Evolutionary conservation across 345 rosid genomes (phyloP).

Genomic region (Brassica incana): DNA sequence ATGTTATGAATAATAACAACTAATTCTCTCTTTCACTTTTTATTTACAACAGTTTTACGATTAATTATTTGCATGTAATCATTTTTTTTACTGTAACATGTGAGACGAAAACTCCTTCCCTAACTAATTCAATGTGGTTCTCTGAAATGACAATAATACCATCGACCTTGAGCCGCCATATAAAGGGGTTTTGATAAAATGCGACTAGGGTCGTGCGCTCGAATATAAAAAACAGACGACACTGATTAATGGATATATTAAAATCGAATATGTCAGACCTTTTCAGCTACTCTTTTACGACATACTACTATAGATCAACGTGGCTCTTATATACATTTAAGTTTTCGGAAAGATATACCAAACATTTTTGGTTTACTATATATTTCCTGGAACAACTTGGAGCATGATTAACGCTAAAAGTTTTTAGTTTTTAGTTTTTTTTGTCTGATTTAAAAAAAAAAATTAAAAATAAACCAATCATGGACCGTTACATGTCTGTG

Average conservation of each 20-base stretch:
- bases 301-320: not conserved
- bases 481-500: too few relatives aligned
- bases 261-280: not conserved
- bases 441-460: too few relatives aligned
- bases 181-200: not conserved
- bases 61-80: too few relatives aligned
- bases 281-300: too few relatives aligned
- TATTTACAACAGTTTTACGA: too few relatives aligned
- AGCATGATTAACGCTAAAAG: too few relatives aligned
- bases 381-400: not conserved
- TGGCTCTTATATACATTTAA: not conserved
- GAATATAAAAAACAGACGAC: not conserved
- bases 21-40: too few relatives aligned
- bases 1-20: too few relatives aligned
- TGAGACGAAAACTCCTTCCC: too few relatives aligned
- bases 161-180: constrained; percentile 9
- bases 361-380: not conserved
- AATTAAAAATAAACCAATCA: too few relatives aligned
- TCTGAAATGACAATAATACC: not conserved
- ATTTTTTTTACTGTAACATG: not conserved
- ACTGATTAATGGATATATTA: not conserved
- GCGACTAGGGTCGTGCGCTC: constrained; percentile 13
- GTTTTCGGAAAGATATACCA: not conserved
- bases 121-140: not conserved
- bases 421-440: too few relatives aligned